Percentiles rank a stretch among this genome's conserved stretches.
Conservation (phyloP, 164 flowering plant genomes). For the Amborella trichopoda region DNA sequence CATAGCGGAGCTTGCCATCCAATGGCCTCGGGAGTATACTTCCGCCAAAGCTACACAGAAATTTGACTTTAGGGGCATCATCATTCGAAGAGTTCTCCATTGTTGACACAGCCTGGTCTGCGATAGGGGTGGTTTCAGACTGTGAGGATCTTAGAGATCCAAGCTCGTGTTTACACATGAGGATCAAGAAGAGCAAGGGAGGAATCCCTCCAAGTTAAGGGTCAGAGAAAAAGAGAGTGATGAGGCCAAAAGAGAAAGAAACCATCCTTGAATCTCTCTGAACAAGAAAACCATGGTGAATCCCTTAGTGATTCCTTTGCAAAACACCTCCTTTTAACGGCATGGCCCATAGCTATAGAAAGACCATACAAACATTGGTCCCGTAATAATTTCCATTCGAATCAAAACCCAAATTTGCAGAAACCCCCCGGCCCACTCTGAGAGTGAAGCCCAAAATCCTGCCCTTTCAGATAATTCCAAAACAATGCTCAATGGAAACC, state of each 20-base stretch:
- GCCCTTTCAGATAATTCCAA: no score
- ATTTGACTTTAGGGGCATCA: constrained; percentile 60
- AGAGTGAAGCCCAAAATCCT: no score
- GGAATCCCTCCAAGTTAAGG: neutral
- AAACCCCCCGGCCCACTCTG: no score
- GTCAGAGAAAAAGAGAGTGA: neutral
- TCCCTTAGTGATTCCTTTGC: neutral
- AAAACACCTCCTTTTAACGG: neutral
- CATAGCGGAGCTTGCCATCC: constrained; percentile 90
- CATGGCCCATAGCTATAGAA: neutral
- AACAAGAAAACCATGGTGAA: constrained; percentile 5
- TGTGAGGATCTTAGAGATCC: constrained; percentile 12
- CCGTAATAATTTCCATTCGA: no score
- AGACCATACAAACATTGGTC: no score
- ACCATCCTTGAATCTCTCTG: neutral
- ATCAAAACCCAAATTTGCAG: no score
- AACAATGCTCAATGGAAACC: no score
- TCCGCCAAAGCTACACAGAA: constrained; percentile 83
- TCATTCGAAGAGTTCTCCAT: constrained; percentile 59
- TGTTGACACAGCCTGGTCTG: constrained; percentile 7
- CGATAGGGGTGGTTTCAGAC: constrained; percentile 11
- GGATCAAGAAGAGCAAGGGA: constrained; percentile 9
- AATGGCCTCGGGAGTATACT: constrained; percentile 89
- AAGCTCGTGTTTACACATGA: constrained; percentile 32
- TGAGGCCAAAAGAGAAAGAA: neutral